These are phyloP conservation scores for Didymella segeticola DNA, from an alignment of 2,329 filamentous ascomycete genomes.

Conservation along the genomic window DNA sequence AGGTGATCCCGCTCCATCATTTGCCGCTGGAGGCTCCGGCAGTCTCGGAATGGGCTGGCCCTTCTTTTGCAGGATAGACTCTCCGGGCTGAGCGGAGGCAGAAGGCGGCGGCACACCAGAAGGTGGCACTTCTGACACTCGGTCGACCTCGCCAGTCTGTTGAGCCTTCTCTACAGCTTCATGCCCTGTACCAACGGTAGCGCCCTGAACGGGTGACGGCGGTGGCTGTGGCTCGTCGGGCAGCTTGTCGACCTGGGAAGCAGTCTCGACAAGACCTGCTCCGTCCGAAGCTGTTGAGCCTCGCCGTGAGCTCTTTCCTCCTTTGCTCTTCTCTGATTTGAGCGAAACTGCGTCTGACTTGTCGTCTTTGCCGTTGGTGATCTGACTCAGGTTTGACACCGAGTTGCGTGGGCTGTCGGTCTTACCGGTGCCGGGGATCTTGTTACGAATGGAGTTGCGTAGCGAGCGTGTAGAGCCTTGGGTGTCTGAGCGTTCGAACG, in stretches of 20 bases:
- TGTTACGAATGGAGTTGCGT: slow-evolving; percentile 79
- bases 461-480: slow-evolving; percentile 90
- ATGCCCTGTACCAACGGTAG: slow-evolving; percentile 73
- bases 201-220: slow-evolving; percentile 85
- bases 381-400: slow-evolving; percentile 60
- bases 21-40: slow-evolving; percentile 55
- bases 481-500: slow-evolving; percentile 90
- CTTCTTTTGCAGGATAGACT: slow-evolving; percentile 87
- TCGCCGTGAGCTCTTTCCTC: slow-evolving; percentile 43
- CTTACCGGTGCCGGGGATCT: slow-evolving; percentile 76
- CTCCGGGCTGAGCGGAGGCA: slow-evolving; percentile 73
- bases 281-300: slow-evolving; percentile 45
- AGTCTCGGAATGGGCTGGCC: slow-evolving; percentile 72
- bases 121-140: slow-evolving; percentile 90
- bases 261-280: slow-evolving; percentile 36
- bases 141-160: slow-evolving; percentile 87
- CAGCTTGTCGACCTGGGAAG: slow-evolving; percentile 44
- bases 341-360: slow-evolving; percentile 78
- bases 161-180: slow-evolving; percentile 83
- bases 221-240: slow-evolving; percentile 59
- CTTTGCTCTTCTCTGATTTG: slow-evolving; percentile 69
- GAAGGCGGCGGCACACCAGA: slow-evolving; percentile 65
- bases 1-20: slow-evolving; percentile 60
- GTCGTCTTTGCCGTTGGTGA: slow-evolving; percentile 62
- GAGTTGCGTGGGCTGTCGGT: slow-evolving; percentile 85